Evolutionary conservation across 805 yeast species (phyloP).

Genomic region (Ogataea saltuana): DNA sequence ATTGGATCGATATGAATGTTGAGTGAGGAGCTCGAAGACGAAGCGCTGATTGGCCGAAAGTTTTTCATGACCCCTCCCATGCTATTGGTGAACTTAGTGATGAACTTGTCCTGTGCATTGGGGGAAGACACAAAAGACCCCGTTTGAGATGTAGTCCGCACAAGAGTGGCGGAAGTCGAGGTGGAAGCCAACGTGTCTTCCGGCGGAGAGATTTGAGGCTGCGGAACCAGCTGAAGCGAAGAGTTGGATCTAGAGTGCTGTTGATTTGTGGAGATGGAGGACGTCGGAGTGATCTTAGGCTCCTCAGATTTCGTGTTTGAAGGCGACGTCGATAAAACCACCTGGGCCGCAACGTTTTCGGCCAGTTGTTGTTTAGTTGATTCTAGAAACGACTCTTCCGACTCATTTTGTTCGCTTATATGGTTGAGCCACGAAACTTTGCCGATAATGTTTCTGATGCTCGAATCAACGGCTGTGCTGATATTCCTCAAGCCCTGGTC

Average conservation of each 20-base stretch:
- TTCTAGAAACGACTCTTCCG: slow-evolving; percentile 23
- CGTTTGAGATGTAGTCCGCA: slow-evolving; percentile 13
- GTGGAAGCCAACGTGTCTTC: slow-evolving; percentile 15
- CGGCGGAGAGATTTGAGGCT: slow-evolving; percentile 1
- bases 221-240: slow-evolving; percentile 9
- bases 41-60: slow-evolving; percentile 35
- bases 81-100: slow-evolving; percentile 33
- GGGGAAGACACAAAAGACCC: slow-evolving; percentile 17
- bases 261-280: slow-evolving; percentile 31
- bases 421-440: slow-evolving; percentile 34
- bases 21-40: slow-evolving; percentile 36
- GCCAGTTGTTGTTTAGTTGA: slow-evolving; percentile 32
- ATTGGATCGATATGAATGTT: slow-evolving; percentile 19
- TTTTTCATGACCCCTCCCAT: slow-evolving; percentile 39
- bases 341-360: slow-evolving; percentile 32
- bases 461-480: slow-evolving; percentile 38
- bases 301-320: slow-evolving; percentile 14
- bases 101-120: slow-evolving; percentile 28
- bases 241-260: slow-evolving; percentile 13
- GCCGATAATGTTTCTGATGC: slow-evolving; percentile 36
- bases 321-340: slow-evolving; percentile 4
- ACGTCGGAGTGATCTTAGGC: slow-evolving; percentile 32
- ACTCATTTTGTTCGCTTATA: slow-evolving; percentile 8
- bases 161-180: slow-evolving; percentile 12
- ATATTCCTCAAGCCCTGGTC: slow-evolving; percentile 39